Base-by-base conservation (phyloP, 2,329 filamentous ascomycete species). In the Blastomyces emzantsi region DNA sequence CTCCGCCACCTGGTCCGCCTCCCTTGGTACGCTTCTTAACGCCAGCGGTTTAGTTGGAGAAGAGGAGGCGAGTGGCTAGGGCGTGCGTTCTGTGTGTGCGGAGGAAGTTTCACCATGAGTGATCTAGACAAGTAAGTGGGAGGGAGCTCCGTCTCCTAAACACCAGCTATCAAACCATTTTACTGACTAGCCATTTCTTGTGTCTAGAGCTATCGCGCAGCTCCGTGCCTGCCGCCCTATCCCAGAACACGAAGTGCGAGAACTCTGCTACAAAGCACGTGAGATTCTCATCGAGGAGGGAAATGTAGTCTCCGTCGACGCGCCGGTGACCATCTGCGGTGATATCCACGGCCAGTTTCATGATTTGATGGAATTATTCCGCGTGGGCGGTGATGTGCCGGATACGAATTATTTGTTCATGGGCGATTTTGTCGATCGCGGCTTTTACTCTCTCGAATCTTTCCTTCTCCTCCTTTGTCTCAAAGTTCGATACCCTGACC, bases 321-420 rank as follows among this genome's bases (percentile, higher is more conserved):
- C 94, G 43, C 94, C 94, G 1, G 91, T 99, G 64, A 99, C 94
- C n/a, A 94, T 99, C 11, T 94, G 97, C 51, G 94, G 94, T 69
- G 94, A 99, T 75, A 99, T 99, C 70, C 94, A 99, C 76, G 94
- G 94, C 64, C 94, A 99, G 77, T 99, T 99, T 80, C 97, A 93
- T 77, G 94, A 99, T 77, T 86, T 99, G 79, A 93, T 99, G 69
- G 94, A 99, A 82, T 97, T 99, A 69, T 99, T 99, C 80, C 91
- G 91, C 77, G 97, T 99, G 71, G 94, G 94, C 64, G 94, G 94
- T 64, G 96, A 90, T 78, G 97, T 92, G 78, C 94, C 94, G 19
- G 92, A 99, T 75, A 99, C 94, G 58, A 99, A 99, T 75, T 99
- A 99, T 76, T 83, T 99, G 55, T 99, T 99, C 75, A 85, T 99